Evolutionary conservation across 176 grass and related monocot species (phyloP), one percentile per base, ranked within the genome.

Genomic region (Eremochloa ophiuroides): DNA sequence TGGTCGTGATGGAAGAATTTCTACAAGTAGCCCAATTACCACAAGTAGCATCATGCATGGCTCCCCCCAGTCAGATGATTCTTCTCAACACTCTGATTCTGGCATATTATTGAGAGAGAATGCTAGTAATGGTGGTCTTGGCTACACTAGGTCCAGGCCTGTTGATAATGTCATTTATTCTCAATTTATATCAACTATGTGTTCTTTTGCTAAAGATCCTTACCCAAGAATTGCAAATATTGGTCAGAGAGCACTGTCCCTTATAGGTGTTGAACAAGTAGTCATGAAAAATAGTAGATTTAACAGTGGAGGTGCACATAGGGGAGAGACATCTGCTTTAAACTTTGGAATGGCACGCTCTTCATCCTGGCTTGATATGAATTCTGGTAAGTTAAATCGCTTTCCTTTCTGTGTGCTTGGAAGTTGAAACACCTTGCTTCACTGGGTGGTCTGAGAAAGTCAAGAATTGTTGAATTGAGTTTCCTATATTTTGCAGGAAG

Each of bases 361-460:
- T 62, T 95, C 93, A 66, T 99, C 96, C 27, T 99, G 91, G 96
- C 95, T 93, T 84, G 96, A 99, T 66, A 93, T 95, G 89, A 93
- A 99, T 86, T 87, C 95, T 83, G 88, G 92, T 98, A 93, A 31
- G 66, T 83, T 65, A 22, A 65, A 31, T 60, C 28, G 42, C 22
- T 85, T 68, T 76, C 16, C 26, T 81, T 89, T 51, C 69, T 44
- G 53, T 51, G 81, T 53, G 72, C 41, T 76, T 75, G 17, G 26
- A 83, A 10, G 25, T 51, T 75, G 43, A 14, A 69, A 80, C 63
- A 43, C 27, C 67, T 80, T 53, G 17, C 12, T 62, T 33, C 72
- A 66, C 16, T 67, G 29, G 33, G 15, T 56, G 10, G 40, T 65
- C 33, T 14, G 14, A 20, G 50, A 9, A 38, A 18, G 12, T 31